Base-by-base conservation (phyloP, 257 asterid genomes). In the Salvia rosmarinus region DNA sequence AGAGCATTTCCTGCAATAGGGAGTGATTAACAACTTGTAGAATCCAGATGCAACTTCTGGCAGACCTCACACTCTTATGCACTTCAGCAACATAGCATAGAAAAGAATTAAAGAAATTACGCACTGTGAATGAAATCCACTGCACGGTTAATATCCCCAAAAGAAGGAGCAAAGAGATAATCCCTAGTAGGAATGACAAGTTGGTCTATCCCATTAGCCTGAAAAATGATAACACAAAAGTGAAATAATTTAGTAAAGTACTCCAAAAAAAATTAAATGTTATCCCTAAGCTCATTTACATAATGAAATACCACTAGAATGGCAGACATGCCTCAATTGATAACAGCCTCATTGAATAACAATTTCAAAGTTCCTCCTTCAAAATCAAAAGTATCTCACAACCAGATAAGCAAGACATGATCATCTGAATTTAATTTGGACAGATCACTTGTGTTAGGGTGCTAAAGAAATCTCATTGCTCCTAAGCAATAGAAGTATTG, bases 151-250 rank as follows among this genome's bases (percentile, higher is more conserved):
- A 92, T 92, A 78, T 90, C 95, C 73, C 74, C 80, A 66, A 92
- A 88, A 9, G 96, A 85, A 50, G 98, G 98, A 61, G 98, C 98
- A 83, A 92, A 92, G 74, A 88, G 90, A 81, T 92, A 92, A 85
- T 92, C 98, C 78, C 97, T 83, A 21, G 98, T 92, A 9, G 98
- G 98, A 71, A 92, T 92, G 43, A 90, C 98, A 51, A 92, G 88
- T 84, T 92, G 98, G 73, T 81, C 90, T 67, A 92, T 92, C 72
- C 82, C 96, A 84, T 90, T 93, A 70, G 86, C 97, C 97, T 92
- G 90, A 56, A 76, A n/a, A 82, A 67, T 23, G 20, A 77, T 35
- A 73, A 68, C 39, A 57, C 52, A 80, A 25, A 20, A 70, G 49
- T 8, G 28, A 67, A 64, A 35, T 39, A 68, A 66, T 59, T 50